Conservation (phyloP, 2,329 filamentous ascomycete genomes). For the Cladosporium sp. region DNA sequence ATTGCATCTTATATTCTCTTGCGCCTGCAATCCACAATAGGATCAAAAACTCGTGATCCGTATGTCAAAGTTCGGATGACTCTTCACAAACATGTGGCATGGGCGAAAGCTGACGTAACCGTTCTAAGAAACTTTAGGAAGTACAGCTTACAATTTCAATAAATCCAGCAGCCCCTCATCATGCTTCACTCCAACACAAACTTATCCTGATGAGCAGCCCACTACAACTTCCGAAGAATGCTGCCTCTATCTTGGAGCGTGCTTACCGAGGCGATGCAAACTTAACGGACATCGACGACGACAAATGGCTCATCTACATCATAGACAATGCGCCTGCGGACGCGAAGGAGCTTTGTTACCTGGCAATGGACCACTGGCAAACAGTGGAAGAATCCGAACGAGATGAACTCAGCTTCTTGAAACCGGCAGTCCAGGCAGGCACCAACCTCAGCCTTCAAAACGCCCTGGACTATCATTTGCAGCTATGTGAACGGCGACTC, state of each 20-base stretch:
- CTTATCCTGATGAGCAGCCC: not conserved
- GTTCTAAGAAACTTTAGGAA: not conserved
- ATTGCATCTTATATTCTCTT: not conserved
- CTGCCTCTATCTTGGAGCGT: not conserved
- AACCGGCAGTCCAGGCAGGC: not conserved
- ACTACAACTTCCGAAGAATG: not conserved
- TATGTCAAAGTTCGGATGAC: not conserved
- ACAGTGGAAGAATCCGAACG: not conserved
- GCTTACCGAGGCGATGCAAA: not conserved
- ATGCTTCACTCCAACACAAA: not conserved
- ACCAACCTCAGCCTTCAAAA: not conserved
- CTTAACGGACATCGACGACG: not conserved
- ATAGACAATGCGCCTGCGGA: not conserved
- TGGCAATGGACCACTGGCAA: not conserved
- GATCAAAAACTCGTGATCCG: not conserved
- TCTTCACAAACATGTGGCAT: not conserved
- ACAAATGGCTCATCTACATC: conserved; percentile 4
- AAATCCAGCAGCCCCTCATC: not conserved
- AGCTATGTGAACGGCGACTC: not conserved
- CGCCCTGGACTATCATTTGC: not conserved
- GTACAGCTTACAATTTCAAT: not conserved
- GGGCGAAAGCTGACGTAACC: not conserved
- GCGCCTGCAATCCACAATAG: not conserved
- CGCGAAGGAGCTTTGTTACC: not conserved
- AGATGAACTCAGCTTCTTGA: not conserved